Evolutionary conservation across 768 basidiomycete genomes (phyloP), one percentile per base, ranked within the genome.

Genomic region (Suillus lakei): DNA sequence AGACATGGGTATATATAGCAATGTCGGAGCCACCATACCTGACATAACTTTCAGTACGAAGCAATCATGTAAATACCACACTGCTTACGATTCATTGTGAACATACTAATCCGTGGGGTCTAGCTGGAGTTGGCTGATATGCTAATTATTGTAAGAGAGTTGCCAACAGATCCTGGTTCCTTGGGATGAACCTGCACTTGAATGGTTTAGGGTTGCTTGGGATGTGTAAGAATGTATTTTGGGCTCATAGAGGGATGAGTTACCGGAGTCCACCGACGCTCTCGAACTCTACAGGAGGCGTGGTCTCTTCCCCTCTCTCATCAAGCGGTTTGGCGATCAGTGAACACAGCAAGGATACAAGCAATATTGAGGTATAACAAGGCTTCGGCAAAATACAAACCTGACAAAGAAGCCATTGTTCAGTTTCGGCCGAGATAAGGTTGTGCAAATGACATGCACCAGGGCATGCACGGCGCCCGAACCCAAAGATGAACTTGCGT

Each of bases 331-430:
- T 81, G 2, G 69, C 67, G 34, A 85, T 79, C 28, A n/a, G 78
- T 64, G 56, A 84, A 80, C 9, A 73, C 69, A 7, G 81, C 73
- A n/a, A 83, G 71, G 38, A 81, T 73, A 43, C 72, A 77, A 7
- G 77, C 62, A 12, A 82, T 75, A 59, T 73, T 76, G 32, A 81
- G 64, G 67, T 79, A 82, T 41, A 81, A 43, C 0, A 77, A 76
- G 51, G 72, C 68, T 63, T 78, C 72, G 0, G 76, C 80, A 5
- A 82, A 66, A 66, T 79, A 67, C 21, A n/a, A 6, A 12, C 53
- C 53, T 54, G 21, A 54, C 34, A 54, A 54, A 13, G 21, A 34
- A 4, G 53, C 30, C 16, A 3, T 18, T 7, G 18, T 53, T 53
- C 48, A 53, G 18, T 53, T 0, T 23, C 46, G 4, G n/a, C 23